phyloP scores from a whole-genome alignment of 2,329 filamentous ascomycete species.

The Sporothrix curviconia region DNA sequence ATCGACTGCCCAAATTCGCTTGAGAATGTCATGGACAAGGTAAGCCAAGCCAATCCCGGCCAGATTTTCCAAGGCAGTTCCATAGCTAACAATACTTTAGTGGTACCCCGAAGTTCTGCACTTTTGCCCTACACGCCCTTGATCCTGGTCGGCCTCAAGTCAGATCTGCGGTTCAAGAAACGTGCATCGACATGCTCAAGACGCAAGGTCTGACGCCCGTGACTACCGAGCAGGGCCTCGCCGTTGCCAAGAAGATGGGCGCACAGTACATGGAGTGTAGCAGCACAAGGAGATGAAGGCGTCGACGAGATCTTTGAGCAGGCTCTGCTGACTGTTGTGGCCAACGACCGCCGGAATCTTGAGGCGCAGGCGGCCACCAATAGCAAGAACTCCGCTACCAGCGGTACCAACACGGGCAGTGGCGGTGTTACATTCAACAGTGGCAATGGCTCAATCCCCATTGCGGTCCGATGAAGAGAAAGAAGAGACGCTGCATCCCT shows the following conservation, averaged over 20 bases:
- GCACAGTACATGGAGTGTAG: conserved; percentile 97
- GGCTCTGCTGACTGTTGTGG: conserved; percentile 83
- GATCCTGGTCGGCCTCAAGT: conserved; percentile 93
- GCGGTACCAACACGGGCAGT: conserved; percentile 28
- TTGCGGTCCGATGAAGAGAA: conserved; percentile 57
- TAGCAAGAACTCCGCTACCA: conserved; percentile 24
- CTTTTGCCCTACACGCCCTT: conserved; percentile 98
- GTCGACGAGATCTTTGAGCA: conserved; percentile 95
- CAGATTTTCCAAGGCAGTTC: too few relatives aligned
- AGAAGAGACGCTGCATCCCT: conserved; percentile 74
- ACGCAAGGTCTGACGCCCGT: conserved; percentile 95
- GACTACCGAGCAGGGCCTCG: conserved; percentile 79
- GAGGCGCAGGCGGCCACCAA: conserved; percentile 40
- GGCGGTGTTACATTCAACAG: conserved; percentile 27
- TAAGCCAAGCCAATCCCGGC: conserved; percentile 51
- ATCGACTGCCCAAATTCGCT: conserved; percentile 98
- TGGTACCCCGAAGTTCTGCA: conserved; percentile 99
- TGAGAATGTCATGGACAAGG: conserved; percentile 98
- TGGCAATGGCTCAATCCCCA: conserved; percentile 28
- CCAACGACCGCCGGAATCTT: conserved; percentile 64
- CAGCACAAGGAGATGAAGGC: conserved; percentile 89
- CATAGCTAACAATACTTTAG: conserved; percentile 50
- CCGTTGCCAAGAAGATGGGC: conserved; percentile 87
- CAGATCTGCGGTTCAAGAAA: conserved; percentile 89
- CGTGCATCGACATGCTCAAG: conserved; percentile 97